Evolutionary conservation across 495 filamentous ascomycete genomes (phyloP).

Genomic region (Penicillium psychrofluorescens): DNA sequence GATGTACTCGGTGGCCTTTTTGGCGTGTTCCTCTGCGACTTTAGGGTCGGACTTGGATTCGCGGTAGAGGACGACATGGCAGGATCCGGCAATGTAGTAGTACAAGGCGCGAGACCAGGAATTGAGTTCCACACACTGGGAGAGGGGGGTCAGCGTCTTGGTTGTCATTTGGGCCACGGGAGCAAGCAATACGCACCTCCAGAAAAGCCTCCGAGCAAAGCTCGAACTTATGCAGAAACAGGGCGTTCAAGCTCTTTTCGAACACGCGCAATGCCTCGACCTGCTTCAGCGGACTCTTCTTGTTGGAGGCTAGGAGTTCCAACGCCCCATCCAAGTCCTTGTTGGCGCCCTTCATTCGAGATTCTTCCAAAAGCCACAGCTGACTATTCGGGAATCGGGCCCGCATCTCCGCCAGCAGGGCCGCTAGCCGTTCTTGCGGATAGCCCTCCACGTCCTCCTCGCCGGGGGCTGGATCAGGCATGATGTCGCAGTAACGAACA

Average conservation of each 20-base stretch:
- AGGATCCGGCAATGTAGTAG: conserved; percentile 76
- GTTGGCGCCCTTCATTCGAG: conserved; percentile 65
- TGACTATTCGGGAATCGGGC: conserved; percentile 70
- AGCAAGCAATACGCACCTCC: conserved; percentile 28
- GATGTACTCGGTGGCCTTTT: conserved; percentile 61
- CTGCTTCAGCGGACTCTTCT: conserved; percentile 74
- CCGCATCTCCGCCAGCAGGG: conserved; percentile 68
- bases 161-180: background rate
- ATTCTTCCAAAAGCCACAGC: conserved; percentile 88
- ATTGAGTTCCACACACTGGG: conserved; percentile 69
- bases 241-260: conserved; percentile 69
- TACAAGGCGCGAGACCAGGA: conserved; percentile 88
- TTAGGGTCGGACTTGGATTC: conserved; percentile 41
- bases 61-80: conserved; percentile 75
- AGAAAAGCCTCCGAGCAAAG: conserved; percentile 67
- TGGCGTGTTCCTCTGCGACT: conserved; percentile 46
- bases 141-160: too few species aligned
- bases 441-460: conserved; percentile 56
- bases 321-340: conserved; percentile 63
- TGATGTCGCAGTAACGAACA: conserved; percentile 79
- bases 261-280: conserved; percentile 74
- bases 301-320: conserved; percentile 47
- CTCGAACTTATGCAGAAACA: conserved; percentile 71
- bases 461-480: conserved; percentile 49
- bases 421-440: conserved; percentile 60